Percentiles rank a stretch among this genome's conserved stretches.
Evolutionary conservation across 768 basidiomycete genomes (phyloP).

Genomic region (Boletellus ananas): DNA sequence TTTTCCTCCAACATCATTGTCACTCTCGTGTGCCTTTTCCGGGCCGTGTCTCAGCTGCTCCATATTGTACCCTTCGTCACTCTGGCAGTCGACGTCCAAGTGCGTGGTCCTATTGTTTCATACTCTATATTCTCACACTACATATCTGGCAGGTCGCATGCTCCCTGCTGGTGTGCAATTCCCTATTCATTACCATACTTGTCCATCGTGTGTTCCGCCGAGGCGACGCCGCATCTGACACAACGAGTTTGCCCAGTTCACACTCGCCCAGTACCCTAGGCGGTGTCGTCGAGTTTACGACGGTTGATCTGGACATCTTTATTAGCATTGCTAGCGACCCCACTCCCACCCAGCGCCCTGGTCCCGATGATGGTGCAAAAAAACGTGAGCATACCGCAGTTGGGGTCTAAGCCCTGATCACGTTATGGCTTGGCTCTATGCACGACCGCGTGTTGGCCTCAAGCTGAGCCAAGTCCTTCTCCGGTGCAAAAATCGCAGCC

Average conservation of each 20-base stretch:
- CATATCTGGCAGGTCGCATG: slow-evolving; percentile 11
- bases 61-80: not conserved
- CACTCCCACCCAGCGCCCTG: not conserved
- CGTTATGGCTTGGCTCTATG: not conserved
- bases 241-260: not conserved
- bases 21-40: slow-evolving; percentile 3
- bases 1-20: slow-evolving; percentile 10
- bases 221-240: not conserved
- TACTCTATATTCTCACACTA: not conserved
- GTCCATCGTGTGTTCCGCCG: slow-evolving; percentile 7
- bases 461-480: not conserved
- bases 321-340: not conserved
- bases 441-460: not conserved
- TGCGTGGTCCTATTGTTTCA: not conserved
- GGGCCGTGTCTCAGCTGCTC: slow-evolving; percentile 8
- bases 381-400: not conserved
- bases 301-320: slow-evolving; percentile 3
- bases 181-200: slow-evolving; percentile 6
- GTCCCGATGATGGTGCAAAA: not conserved
- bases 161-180: slow-evolving; percentile 14
- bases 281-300: slow-evolving; percentile 9
- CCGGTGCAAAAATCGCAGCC: too few relatives aligned
- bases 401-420: not conserved
- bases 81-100: slow-evolving; percentile 14
- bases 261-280: not conserved